phyloP scores from a whole-genome alignment of 2,329 filamentous ascomycete genomes.

The Paracamarosporium sp. region DNA sequence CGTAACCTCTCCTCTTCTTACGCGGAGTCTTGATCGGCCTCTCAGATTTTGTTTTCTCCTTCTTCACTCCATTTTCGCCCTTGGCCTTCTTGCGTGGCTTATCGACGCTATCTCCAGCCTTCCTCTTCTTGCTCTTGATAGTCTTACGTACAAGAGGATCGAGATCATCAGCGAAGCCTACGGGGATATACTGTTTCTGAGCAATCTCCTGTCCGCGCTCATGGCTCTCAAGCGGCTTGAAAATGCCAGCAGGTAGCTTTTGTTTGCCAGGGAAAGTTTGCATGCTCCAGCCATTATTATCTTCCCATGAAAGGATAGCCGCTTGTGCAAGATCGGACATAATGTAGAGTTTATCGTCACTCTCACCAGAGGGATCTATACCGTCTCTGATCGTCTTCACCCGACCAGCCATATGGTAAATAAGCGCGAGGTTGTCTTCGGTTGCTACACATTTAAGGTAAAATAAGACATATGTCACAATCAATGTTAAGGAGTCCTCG shows the following conservation, averaged over 20 bases:
- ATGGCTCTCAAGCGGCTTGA: conserved; percentile 76
- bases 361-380: conserved; percentile 62
- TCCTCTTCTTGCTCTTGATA: conserved; percentile 66
- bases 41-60: conserved; percentile 36
- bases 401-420: conserved; percentile 90
- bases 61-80: conserved; percentile 37
- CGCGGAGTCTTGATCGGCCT: conserved; percentile 47
- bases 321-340: conserved; percentile 86
- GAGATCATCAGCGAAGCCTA: conserved; percentile 74
- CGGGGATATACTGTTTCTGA: conserved; percentile 82
- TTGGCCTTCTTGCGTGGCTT: conserved; percentile 44
- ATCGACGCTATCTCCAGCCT: conserved; percentile 35
- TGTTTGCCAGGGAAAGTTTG: conserved; percentile 84
- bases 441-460: conserved; percentile 84
- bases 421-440: conserved; percentile 84
- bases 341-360: conserved; percentile 79
- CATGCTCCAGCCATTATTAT: conserved; percentile 83
- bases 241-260: conserved; percentile 80
- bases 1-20: conserved; percentile 37
- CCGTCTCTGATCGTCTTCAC: conserved; percentile 90
- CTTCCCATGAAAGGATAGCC: conserved; percentile 84
- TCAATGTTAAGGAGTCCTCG: conserved; percentile 75
- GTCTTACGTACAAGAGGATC: conserved; percentile 76
- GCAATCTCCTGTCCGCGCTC: conserved; percentile 83
- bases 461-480: conserved; percentile 87